phyloP scores from a whole-genome alignment of 768 basidiomycete genomes.

The Lactarius akahatsu region DNA sequence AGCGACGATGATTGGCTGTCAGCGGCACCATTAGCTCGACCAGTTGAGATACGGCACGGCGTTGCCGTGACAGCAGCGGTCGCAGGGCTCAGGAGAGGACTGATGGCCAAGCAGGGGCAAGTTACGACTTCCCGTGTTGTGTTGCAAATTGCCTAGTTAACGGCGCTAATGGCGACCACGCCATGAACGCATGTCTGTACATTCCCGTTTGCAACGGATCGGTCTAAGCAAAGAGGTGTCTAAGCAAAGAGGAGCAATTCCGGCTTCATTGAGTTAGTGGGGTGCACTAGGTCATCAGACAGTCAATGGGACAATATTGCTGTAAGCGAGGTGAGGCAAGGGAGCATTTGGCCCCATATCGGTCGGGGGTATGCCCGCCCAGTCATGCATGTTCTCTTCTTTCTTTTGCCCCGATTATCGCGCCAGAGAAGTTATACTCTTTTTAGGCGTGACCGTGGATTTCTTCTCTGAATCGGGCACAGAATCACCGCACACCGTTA shows the following conservation, averaged over 20 bases:
- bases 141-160: background rate
- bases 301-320: background rate
- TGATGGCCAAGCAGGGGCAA: background rate
- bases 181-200: background rate
- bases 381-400: background rate
- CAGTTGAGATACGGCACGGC: background rate
- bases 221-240: background rate
- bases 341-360: background rate
- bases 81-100: background rate
- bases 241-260: background rate
- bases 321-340: background rate
- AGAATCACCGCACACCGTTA: background rate
- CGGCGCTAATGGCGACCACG: background rate
- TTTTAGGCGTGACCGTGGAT: background rate
- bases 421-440: background rate
- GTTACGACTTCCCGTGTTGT: background rate
- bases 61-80: slow-evolving; percentile 2
- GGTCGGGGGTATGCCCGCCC: background rate
- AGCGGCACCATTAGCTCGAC: background rate
- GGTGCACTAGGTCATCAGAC: background rate
- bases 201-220: background rate
- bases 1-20: background rate
- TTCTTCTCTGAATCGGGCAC: background rate
- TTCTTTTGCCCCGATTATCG: background rate
- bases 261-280: background rate